Base-by-base conservation (phyloP, 768 basidiomycete genomes). In the Tricholoma matsutake region DNA sequence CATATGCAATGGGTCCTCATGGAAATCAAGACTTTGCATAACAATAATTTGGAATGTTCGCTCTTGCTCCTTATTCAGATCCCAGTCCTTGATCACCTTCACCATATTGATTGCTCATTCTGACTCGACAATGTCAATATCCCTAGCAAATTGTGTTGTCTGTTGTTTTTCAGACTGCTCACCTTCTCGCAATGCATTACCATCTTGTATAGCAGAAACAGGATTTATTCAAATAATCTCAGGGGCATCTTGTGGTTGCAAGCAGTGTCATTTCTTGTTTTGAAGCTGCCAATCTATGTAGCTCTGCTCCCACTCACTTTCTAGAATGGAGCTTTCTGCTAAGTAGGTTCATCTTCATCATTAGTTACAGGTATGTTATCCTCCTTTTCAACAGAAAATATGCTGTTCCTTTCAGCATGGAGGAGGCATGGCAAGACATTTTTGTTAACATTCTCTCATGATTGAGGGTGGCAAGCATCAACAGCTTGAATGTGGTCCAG, bases 401-500 rank as follows among this genome's bases (percentile, higher is more conserved):
- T 22, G 7, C 45, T 8, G 10, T 10, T 22, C 9, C 22, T 20
- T 10, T 22, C 8, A 22, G 45, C 45, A 47, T 47, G 22, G 11
- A 8, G 1, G 4, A 47, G 45, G 45, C 45, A 47, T 3, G 45
- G 45, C 22, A 47, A 22, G 20, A 47, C 13, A 22, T 47, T 47
- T 10, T 25, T 47, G 10, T 18, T 7, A 25, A 47, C 10, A 8
- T 57, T 77, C 73, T 60, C 76, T 73, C 0, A 57, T 60, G 0
- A 67, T 69, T 77, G 76, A 81, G 58, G 71, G 78, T 1, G 79
- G 56, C 10, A 69, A 67, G 0, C 56, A 18, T 47, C 45, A 7
- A 47, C 45, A 57, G 64, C 79, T 6, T 62, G 8, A 55, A 80
- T 77, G 47, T 72, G 77, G 0, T 75, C 75, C 52, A 67, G 78